These are phyloP conservation scores for Elaeis oleifera DNA, from an alignment of 202 grass and related monocot species.

Conservation along the genomic window DNA sequence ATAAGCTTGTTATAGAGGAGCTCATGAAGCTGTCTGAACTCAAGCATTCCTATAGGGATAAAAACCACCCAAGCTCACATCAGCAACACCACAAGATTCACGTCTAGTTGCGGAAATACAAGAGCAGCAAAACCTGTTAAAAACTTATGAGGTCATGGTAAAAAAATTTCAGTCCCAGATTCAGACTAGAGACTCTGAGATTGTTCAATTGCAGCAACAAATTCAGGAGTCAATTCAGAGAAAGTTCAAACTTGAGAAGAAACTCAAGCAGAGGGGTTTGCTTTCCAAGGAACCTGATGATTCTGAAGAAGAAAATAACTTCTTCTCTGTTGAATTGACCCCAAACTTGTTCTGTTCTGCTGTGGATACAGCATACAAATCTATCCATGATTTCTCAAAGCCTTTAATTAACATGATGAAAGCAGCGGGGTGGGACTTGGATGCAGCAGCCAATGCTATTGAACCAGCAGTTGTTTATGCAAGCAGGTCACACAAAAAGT, in stretches of 20 bases:
- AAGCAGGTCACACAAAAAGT: constrained; percentile 84
- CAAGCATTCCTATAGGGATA: constrained; percentile 87
- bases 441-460: constrained; percentile 77
- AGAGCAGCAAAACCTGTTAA: constrained; percentile 84
- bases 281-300: constrained; percentile 65
- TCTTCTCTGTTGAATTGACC: constrained; percentile 89
- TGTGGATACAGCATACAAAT: constrained; percentile 71
- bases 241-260: constrained; percentile 1
- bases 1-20: constrained; percentile 94
- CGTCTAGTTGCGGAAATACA: constrained; percentile 83
- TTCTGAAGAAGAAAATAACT: constrained; percentile 80
- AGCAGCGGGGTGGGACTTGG: constrained; percentile 88
- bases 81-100: constrained; percentile 77
- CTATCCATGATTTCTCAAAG: constrained; percentile 95
- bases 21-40: constrained; percentile 91
- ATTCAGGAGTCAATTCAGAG: background rate
- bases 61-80: constrained; percentile 69
- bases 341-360: constrained; percentile 78
- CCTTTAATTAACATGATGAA: constrained; percentile 99
- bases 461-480: constrained; percentile 61
- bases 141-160: constrained; percentile 94
- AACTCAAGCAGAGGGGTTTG: constrained; percentile 63
- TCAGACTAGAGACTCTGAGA: constrained; percentile 80
- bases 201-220: constrained; percentile 35
- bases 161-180: constrained; percentile 97